Evolutionary conservation across 805 yeast genomes (phyloP).

Genomic region (Pichia membranifaciens): DNA sequence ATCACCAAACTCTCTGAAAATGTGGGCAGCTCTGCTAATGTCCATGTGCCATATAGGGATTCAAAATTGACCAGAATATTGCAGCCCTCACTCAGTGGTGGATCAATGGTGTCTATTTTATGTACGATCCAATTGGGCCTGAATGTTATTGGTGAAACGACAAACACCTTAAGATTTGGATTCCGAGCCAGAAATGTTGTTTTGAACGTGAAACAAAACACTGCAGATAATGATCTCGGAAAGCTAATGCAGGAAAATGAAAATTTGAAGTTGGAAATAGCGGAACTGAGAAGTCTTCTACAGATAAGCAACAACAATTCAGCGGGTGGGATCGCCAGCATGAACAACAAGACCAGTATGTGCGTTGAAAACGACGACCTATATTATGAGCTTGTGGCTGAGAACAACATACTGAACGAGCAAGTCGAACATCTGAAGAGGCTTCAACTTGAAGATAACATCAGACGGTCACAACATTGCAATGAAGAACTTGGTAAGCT

Average conservation of each 20-base stretch:
- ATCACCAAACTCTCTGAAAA: conserved; percentile 57
- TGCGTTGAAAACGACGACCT: conserved; percentile 26
- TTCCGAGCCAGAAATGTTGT: conserved; percentile 86
- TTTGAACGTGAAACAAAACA: conserved; percentile 56
- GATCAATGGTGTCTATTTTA: conserved; percentile 73
- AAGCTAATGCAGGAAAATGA: conserved; percentile 57
- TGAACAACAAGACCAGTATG: background rate
- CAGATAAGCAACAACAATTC: background rate
- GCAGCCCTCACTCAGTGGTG: conserved; percentile 90
- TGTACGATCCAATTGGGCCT: conserved; percentile 77
- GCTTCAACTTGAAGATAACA: conserved; percentile 36
- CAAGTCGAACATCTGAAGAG: conserved; percentile 65
- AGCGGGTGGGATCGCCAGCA: background rate
- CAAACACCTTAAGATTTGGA: conserved; percentile 85
- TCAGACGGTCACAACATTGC: conserved; percentile 3
- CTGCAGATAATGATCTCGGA: conserved; percentile 46
- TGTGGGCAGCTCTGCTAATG: conserved; percentile 14
- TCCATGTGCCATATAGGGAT: conserved; percentile 88
- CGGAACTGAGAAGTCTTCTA: conserved; percentile 26
- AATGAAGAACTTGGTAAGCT: background rate
- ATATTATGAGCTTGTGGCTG: conserved; percentile 42
- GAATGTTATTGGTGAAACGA: conserved; percentile 65
- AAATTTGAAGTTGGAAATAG: conserved; percentile 50
- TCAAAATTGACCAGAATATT: conserved; percentile 83
- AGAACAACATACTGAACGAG: conserved; percentile 58